A percentile compares a stretch with the other conserved stretches of the same genome.
Evolutionary conservation across 2,329 filamentous ascomycete genomes (phyloP).

Genomic region (Ceratocystis albifundus): DNA sequence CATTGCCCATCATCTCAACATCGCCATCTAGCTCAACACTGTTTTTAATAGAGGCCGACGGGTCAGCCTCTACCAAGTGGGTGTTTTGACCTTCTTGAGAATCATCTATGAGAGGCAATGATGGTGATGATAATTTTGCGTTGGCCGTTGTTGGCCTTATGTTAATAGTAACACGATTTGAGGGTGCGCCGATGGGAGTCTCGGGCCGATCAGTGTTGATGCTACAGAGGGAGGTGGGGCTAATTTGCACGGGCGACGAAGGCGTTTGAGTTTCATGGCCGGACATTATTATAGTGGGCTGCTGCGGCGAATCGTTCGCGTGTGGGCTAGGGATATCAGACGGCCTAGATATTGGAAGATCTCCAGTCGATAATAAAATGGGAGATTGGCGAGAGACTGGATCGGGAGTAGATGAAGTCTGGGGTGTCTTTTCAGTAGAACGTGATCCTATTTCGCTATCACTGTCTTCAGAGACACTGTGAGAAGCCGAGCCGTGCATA

Average conservation of each 20-base stretch:
- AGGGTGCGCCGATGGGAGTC: conserved; percentile 1
- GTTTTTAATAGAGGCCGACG: background rate
- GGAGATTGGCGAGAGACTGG: conserved; percentile 11
- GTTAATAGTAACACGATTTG: conserved; percentile 13
- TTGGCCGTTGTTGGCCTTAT: conserved; percentile 6
- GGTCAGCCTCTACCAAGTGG: background rate
- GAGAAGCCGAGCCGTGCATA: conserved; percentile 46
- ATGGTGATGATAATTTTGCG: background rate
- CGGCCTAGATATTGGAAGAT: background rate
- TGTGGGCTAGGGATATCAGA: background rate
- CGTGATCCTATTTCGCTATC: conserved; percentile 31
- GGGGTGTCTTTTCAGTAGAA: conserved; percentile 31
- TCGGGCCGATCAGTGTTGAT: background rate
- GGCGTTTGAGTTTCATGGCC: conserved; percentile 1
- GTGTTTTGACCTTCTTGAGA: background rate
- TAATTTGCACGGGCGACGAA: background rate
- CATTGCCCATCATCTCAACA: conserved; percentile 26
- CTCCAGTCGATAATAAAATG: conserved; percentile 37
- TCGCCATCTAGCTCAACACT: conserved; percentile 20
- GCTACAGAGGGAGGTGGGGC: background rate
- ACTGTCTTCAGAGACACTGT: conserved; percentile 42
- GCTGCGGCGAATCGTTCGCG: background rate
- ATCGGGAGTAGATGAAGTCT: conserved; percentile 25
- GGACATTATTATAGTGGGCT: conserved; percentile 5
- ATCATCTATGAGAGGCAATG: background rate